phyloP scores from a whole-genome alignment of 257 asterid species.

The Lavandula angustifolia region DNA sequence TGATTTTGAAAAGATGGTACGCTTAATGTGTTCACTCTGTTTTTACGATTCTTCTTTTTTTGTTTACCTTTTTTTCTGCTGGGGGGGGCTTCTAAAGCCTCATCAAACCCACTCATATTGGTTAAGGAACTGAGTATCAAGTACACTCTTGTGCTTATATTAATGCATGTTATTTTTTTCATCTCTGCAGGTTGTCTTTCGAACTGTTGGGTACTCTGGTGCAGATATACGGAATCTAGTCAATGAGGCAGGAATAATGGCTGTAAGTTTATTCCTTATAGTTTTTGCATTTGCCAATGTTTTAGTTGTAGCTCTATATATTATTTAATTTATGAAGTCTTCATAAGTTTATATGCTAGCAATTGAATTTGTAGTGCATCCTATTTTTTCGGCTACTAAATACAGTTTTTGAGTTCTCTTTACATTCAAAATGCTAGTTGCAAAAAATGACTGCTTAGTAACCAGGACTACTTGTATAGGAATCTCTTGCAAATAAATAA shows the following conservation, averaged over 20 bases:
- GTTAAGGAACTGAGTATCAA: slow-evolving; percentile 19
- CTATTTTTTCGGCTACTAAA: slow-evolving; percentile 6
- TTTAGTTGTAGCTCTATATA: not conserved
- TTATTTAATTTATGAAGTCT: slow-evolving; percentile 3
- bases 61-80: not conserved
- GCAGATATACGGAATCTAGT: slow-evolving; percentile 94
- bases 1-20: slow-evolving; percentile 73
- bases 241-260: slow-evolving; percentile 96
- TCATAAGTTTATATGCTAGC: slow-evolving; percentile 13
- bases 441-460: slow-evolving; percentile 8
- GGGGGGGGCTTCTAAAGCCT: slow-evolving; percentile 12
- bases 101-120: slow-evolving; percentile 17
- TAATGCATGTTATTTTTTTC: slow-evolving; percentile 26
- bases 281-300: not conserved
- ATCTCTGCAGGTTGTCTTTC: slow-evolving; percentile 82
- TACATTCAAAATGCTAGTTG: slow-evolving; percentile 5
- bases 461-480: not conserved
- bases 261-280: slow-evolving; percentile 61
- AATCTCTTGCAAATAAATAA: not conserved
- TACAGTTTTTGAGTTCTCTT: not conserved
- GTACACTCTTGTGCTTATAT: slow-evolving; percentile 18
- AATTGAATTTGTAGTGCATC: slow-evolving; percentile 12
- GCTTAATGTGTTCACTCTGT: slow-evolving; percentile 25
- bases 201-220: slow-evolving; percentile 98
- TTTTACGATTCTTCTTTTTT: slow-evolving; percentile 3